Conservation (phyloP, 768 basidiomycete species). For the Hygrocybe punicea region DNA sequence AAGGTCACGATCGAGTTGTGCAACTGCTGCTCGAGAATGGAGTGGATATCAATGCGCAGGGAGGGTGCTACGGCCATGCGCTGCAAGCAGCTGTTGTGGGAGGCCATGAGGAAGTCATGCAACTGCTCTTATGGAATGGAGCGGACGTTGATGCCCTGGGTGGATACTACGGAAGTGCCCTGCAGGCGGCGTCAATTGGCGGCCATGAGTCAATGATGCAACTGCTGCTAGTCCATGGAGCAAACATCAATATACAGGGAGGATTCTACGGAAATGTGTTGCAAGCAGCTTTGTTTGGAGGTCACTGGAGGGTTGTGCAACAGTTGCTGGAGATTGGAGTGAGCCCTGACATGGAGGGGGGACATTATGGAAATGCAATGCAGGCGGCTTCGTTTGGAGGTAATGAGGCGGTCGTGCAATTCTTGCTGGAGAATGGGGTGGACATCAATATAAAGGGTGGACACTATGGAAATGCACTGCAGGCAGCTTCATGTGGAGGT, state of each 20-base stretch:
- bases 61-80: background rate
- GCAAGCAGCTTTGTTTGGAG: background rate
- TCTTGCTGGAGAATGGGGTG: background rate
- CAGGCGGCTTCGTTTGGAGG: background rate
- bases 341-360: no score
- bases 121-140: background rate
- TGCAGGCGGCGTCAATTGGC: background rate
- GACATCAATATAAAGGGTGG: background rate
- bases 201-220: background rate
- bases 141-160: slow-evolving; percentile 42
- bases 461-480: background rate
- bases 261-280: background rate
- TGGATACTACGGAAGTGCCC: background rate
- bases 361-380: no score
- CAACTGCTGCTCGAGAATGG: background rate
- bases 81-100: background rate
- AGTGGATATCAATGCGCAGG: background rate
- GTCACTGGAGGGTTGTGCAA: background rate
- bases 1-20: background rate
- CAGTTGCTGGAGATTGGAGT: background rate
- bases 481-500: background rate
- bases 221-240: background rate
- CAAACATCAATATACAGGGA: slow-evolving; percentile 31
- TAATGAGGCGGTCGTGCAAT: background rate
- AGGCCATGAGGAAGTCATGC: background rate